Conservation (phyloP, 495 filamentous ascomycete species). For the Penicillium steckii region DNA sequence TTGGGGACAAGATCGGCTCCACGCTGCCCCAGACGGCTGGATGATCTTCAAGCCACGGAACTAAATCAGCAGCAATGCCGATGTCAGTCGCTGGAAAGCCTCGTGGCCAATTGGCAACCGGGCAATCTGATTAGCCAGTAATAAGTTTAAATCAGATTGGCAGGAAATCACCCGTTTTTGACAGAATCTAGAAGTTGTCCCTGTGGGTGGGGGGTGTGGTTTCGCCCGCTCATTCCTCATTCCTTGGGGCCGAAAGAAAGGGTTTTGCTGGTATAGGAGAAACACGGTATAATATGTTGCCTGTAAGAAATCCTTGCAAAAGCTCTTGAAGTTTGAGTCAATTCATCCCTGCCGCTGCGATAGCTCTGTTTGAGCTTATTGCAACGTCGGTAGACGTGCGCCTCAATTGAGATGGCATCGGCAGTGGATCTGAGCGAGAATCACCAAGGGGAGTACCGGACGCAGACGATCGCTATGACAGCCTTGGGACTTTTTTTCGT, state of each 20-base stretch:
- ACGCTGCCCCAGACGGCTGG: neutral
- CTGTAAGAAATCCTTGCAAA: neutral
- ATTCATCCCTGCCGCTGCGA: neutral
- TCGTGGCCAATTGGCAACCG: neutral
- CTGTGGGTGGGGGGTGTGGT: too few species aligned
- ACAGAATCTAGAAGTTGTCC: neutral
- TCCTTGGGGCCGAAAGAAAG: neutral
- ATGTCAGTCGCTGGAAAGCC: neutral
- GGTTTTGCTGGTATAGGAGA: neutral
- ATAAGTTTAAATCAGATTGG: neutral
- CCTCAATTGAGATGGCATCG: neutral
- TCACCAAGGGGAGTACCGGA: conserved; percentile 8
- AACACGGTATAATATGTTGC: neutral
- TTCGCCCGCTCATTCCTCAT: neutral
- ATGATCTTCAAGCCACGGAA: neutral
- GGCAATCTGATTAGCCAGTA: neutral
- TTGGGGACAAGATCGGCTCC: neutral
- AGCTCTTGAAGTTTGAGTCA: neutral
- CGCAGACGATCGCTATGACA: conserved; percentile 11
- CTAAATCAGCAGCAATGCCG: neutral
- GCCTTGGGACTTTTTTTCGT: conserved; percentile 12
- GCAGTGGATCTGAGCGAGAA: neutral
- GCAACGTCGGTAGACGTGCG: neutral
- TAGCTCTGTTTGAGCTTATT: neutral
- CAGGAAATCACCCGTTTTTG: neutral